Conservation (phyloP, 805 yeast species). For the Clavispora phyllophila region DNA sequence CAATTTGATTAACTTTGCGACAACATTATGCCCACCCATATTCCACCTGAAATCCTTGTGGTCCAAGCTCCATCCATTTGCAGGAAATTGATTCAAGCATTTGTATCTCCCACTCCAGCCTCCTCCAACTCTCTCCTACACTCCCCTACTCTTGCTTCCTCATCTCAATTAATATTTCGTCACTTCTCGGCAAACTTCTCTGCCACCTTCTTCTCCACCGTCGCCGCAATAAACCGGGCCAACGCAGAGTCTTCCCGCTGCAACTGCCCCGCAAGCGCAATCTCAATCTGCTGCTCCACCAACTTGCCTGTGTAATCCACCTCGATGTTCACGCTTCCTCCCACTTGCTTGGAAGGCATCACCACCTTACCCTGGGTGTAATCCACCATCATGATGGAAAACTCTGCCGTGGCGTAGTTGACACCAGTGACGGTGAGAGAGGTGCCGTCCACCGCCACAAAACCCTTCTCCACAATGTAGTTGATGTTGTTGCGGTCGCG, state of each 20-base stretch:
- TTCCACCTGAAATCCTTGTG: no score
- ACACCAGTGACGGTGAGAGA: slow-evolving; percentile 84
- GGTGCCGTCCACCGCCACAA: slow-evolving; percentile 88
- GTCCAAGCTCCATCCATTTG: no score
- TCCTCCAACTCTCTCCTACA: no score
- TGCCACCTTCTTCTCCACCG: slow-evolving; percentile 30
- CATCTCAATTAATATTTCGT: no score
- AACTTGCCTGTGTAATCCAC: slow-evolving; percentile 93
- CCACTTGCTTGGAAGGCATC: slow-evolving; percentile 58
- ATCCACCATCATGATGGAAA: slow-evolving; percentile 85
- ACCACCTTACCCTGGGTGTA: slow-evolving; percentile 83
- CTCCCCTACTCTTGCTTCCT: no score
- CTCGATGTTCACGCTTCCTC: slow-evolving; percentile 77
- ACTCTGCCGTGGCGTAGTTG: slow-evolving; percentile 49
- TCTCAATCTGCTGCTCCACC: slow-evolving; percentile 76
- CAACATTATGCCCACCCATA: no score
- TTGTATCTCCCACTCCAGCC: not conserved
- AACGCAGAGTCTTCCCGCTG: slow-evolving; percentile 45
- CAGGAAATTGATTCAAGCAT: no score
- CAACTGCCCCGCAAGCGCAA: slow-evolving; percentile 51
- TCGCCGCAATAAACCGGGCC: slow-evolving; percentile 37
- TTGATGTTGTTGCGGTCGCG: slow-evolving; percentile 56
- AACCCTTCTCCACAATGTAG: slow-evolving; percentile 93
- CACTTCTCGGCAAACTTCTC: no score
- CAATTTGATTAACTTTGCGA: no score